These are phyloP conservation scores for Nakaseomyces kungkrabaensis DNA, from an alignment of 1,139 yeast species.

Conservation along the genomic window DNA sequence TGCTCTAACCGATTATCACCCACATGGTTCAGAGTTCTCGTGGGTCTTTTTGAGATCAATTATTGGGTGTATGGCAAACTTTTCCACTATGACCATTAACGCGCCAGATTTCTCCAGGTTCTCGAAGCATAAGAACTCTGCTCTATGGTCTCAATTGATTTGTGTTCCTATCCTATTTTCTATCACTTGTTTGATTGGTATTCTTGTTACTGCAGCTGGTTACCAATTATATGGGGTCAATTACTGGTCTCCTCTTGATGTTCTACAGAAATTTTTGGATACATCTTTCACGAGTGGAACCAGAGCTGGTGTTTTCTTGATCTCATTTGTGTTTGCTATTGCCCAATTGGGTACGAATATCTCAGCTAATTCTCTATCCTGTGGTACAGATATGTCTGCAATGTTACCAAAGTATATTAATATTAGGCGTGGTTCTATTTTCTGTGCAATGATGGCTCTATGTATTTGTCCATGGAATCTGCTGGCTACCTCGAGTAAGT, in stretches of 20 bases:
- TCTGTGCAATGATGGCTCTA: slow-evolving; percentile 71
- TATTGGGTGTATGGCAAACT: slow-evolving; percentile 75
- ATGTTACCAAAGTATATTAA: slow-evolving; percentile 67
- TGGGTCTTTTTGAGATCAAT: slow-evolving; percentile 79
- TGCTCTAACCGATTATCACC: slow-evolving; percentile 16
- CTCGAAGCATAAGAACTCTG: slow-evolving; percentile 45
- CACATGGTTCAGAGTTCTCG: slow-evolving; percentile 22
- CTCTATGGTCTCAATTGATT: slow-evolving; percentile 45
- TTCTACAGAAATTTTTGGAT: slow-evolving; percentile 55
- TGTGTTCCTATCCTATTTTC: slow-evolving; percentile 74
- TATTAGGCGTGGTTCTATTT: slow-evolving; percentile 72
- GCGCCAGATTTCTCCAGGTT: slow-evolving; percentile 88
- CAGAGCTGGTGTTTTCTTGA: slow-evolving; percentile 79
- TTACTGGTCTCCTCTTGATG: slow-evolving; percentile 81
- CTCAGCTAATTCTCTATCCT: slow-evolving; percentile 79
- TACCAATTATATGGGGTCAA: slow-evolving; percentile 57
- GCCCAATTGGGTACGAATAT: slow-evolving; percentile 91
- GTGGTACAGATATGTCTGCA: slow-evolving; percentile 88
- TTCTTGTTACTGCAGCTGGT: slow-evolving; percentile 77
- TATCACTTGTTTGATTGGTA: slow-evolving; percentile 75
- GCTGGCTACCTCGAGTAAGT: slow-evolving; percentile 59
- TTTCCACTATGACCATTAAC: slow-evolving; percentile 77
- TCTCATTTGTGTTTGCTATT: slow-evolving; percentile 65
- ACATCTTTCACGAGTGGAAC: slow-evolving; percentile 54
- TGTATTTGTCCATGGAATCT: slow-evolving; percentile 87